Evolutionary conservation across 2,329 filamentous ascomycete genomes (phyloP).

Genomic region (Neobulgaria alba): DNA sequence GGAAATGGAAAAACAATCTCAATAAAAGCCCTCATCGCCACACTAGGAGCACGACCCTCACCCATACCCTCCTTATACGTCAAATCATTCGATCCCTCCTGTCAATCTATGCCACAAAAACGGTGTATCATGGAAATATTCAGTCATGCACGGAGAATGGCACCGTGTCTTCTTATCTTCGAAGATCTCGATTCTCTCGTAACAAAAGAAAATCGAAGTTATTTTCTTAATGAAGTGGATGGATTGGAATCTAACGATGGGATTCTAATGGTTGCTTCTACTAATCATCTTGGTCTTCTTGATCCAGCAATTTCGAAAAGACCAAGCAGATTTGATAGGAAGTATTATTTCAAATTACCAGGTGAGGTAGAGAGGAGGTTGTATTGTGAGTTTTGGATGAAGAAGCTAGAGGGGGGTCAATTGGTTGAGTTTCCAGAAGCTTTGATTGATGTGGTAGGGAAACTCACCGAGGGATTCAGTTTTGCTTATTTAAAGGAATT

Average conservation of each 20-base stretch:
- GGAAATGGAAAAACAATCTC: constrained; percentile 65
- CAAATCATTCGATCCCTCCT: constrained; percentile 40
- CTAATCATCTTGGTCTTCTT: constrained; percentile 55
- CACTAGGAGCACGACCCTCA: constrained; percentile 42
- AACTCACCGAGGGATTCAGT: constrained; percentile 54
- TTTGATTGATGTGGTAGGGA: constrained; percentile 47
- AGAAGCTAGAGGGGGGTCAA: constrained; percentile 45
- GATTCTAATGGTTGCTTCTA: constrained; percentile 60
- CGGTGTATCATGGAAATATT: constrained; percentile 46
- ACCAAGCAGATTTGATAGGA: constrained; percentile 56
- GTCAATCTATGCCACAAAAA: constrained; percentile 41
- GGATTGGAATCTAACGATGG: constrained; percentile 62
- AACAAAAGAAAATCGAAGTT: constrained; percentile 49
- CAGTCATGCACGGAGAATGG: constrained; percentile 47
- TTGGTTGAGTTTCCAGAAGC: constrained; percentile 51
- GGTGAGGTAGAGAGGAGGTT: constrained; percentile 41
- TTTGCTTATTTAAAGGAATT: constrained; percentile 64
- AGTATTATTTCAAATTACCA: constrained; percentile 56
- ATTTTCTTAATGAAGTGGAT: constrained; percentile 67
- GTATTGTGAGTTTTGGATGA: constrained; percentile 56
- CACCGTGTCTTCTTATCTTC: constrained; percentile 63
- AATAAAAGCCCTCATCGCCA: constrained; percentile 63
- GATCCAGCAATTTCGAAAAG: constrained; percentile 60
- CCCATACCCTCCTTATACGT: constrained; percentile 55
- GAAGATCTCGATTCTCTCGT: constrained; percentile 65